Evolutionary conservation across 352 stramenopile genomes (phyloP), one percentile per base, ranked within the genome.

Genomic region (Pythium rishiriense): DNA sequence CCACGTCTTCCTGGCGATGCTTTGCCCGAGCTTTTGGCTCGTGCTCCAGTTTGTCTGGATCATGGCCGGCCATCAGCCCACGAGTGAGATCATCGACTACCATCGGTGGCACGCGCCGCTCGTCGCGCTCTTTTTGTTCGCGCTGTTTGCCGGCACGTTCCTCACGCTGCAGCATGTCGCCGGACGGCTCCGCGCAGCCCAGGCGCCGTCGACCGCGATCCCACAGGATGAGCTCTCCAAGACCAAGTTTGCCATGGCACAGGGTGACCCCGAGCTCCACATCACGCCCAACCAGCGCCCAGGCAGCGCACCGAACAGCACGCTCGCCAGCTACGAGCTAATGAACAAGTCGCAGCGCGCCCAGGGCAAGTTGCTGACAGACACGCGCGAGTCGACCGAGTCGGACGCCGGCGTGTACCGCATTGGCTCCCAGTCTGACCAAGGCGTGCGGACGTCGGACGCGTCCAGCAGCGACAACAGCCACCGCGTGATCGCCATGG

Each of bases 31-130:
- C 19, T 49, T 69, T 22, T 88, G 77, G 77, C 69, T 88, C 53
- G 74, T 83, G 19, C 60, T 84, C 39, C 79, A 88, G 64, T 76
- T 82, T 42, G 22, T 81, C 22, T 88, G 79, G 79, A 68, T 88
- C 60, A 51, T 85, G 28, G 72, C 59, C 39, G 77, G 79, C 29
- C 79, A 88, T 48, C 77, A 88, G 33, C 79, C 77, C 3, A 78
- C 64, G 58, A 83, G 76, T 62, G 66, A 85, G 39, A 56, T 77
- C 28, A 74, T 87, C 52, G 84, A 88, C 70, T 88, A 87, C 54
- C 79, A 87, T 63, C 83, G 77, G 8, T 41, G 48, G 35, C 64
- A 73, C 5, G 74, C 79, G 3, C 77, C 75, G 4, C 19, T 83
- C 4, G 61, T 70, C 4, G 72, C 75, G 7, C 17, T 80, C 19